phyloP scores from a whole-genome alignment of 495 filamentous ascomycete genomes.

The Aspergillus cavernicola region DNA sequence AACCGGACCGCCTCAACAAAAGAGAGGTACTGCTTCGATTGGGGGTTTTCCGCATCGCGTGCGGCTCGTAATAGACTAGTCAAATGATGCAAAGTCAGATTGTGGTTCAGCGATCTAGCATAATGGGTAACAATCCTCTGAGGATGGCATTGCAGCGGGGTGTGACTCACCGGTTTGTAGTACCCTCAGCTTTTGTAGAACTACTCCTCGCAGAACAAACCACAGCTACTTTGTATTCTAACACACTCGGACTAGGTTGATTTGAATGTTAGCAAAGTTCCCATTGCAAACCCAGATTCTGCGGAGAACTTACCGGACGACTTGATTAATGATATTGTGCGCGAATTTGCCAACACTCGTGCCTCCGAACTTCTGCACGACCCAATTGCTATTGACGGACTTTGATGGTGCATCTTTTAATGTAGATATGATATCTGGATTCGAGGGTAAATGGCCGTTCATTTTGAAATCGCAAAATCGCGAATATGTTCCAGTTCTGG shows the following conservation, averaged over 20 bases:
- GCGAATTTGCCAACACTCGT: slow-evolving; percentile 71
- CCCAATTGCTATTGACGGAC: slow-evolving; percentile 47
- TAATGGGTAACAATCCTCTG: background rate
- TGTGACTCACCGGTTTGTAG: slow-evolving; percentile 83
- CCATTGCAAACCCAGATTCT: background rate
- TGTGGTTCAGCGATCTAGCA: background rate
- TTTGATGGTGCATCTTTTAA: slow-evolving; percentile 11
- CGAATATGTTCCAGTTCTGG: slow-evolving; percentile 5
- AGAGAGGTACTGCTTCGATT: slow-evolving; percentile 58
- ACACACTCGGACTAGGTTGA: slow-evolving; percentile 58
- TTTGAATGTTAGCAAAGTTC: slow-evolving; percentile 4
- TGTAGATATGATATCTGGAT: slow-evolving; percentile 10
- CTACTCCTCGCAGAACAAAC: slow-evolving; percentile 93
- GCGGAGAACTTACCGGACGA: slow-evolving; percentile 56
- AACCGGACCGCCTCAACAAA: slow-evolving; percentile 70
- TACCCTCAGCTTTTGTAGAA: slow-evolving; percentile 84
- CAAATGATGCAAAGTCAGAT: background rate
- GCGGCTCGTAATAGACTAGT: slow-evolving; percentile 65
- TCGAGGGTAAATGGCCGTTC: slow-evolving; percentile 16
- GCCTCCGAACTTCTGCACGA: slow-evolving; percentile 85
- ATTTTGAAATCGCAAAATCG: slow-evolving; percentile 12
- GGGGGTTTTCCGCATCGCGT: slow-evolving; percentile 59
- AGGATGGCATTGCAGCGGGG: background rate
- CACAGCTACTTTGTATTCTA: slow-evolving; percentile 69
- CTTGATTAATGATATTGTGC: slow-evolving; percentile 66